phyloP scores from a whole-genome alignment of 2,329 filamentous ascomycete species.

The Scortechinia acanthostroma region DNA sequence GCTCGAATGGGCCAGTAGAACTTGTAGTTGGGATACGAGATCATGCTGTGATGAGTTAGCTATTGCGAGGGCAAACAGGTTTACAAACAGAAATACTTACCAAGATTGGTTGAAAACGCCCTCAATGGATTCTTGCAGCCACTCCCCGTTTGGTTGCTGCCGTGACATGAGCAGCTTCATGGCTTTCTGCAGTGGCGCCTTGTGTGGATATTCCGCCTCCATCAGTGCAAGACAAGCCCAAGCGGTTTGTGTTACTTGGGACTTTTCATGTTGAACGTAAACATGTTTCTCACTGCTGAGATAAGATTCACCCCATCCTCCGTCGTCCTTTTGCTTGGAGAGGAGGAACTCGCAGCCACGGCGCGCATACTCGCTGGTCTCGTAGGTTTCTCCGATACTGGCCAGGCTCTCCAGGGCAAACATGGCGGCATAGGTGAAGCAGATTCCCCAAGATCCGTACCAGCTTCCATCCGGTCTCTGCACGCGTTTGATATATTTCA shows the following conservation, averaged over 20 bases:
- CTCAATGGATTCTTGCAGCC: conserved; percentile 63
- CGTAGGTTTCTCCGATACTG: conserved; percentile 51
- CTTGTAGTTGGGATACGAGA: conserved; percentile 70
- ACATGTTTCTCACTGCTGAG: conserved; percentile 8
- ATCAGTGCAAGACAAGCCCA: conserved; percentile 56
- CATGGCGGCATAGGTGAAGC: conserved; percentile 66
- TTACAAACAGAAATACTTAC: conserved; percentile 1
- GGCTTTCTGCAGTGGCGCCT: conserved; percentile 37
- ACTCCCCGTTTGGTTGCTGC: conserved; percentile 58
- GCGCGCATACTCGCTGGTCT: conserved; percentile 33
- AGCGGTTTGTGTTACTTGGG: conserved; percentile 60
- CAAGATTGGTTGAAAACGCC: conserved; percentile 68
- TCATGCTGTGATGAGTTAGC: conserved; percentile 38
- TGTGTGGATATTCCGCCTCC: conserved; percentile 50
- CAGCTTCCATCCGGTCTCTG: conserved; percentile 60
- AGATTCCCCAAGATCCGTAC: conserved; percentile 68
- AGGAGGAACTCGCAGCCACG: conserved; percentile 42
- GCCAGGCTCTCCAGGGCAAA: conserved; percentile 48
- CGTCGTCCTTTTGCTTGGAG: conserved; percentile 53
- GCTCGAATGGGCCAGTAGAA: conserved; percentile 66
- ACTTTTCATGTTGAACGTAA: conserved; percentile 13
- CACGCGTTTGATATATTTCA: conserved; percentile 50
- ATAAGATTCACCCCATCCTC: conserved; percentile 55
- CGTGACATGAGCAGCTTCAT: conserved; percentile 43
- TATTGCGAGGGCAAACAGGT: neutral